Evolutionary conservation across 2,329 filamentous ascomycete species (phyloP).

Genomic region (Cercospora zeae-maydis): DNA sequence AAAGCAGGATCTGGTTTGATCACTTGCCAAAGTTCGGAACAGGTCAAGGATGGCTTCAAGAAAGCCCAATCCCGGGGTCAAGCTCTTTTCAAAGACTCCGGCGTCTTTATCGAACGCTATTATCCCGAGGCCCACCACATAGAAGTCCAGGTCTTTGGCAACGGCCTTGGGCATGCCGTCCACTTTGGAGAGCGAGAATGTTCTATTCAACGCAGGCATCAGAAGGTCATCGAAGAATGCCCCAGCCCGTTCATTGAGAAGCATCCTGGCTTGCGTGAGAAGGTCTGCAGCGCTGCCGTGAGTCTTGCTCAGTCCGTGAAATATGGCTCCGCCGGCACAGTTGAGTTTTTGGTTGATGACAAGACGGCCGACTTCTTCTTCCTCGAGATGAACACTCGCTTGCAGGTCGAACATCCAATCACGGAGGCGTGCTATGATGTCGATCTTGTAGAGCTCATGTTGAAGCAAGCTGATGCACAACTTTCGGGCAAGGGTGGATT

Average conservation of each 20-base stretch:
- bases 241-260: slow-evolving; percentile 65
- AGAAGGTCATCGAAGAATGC: slow-evolving; percentile 88
- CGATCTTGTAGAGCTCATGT: slow-evolving; percentile 55
- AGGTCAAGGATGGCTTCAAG: slow-evolving; percentile 62
- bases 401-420: slow-evolving; percentile 57
- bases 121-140: slow-evolving; percentile 77
- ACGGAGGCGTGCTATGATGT: slow-evolving; percentile 55
- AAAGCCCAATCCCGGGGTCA: slow-evolving; percentile 68
- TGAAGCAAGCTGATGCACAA: slow-evolving; percentile 53
- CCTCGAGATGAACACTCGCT: slow-evolving; percentile 57
- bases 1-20: slow-evolving; percentile 71
- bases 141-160: slow-evolving; percentile 87
- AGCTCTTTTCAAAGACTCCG: slow-evolving; percentile 74
- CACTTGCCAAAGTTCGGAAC: slow-evolving; percentile 64
- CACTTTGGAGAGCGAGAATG: slow-evolving; percentile 87
- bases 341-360: slow-evolving; percentile 87
- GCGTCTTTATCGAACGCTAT: slow-evolving; percentile 81
- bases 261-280: slow-evolving; percentile 56
- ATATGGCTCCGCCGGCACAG: slow-evolving; percentile 84
- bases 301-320: slow-evolving; percentile 55
- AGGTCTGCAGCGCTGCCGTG: slow-evolving; percentile 65
- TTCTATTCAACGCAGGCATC: slow-evolving; percentile 79
- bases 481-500: slow-evolving; percentile 47
- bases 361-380: slow-evolving; percentile 74
- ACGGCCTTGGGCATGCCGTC: slow-evolving; percentile 72